These are phyloP conservation scores for Sclerotinia sclerotiorum DNA, from an alignment of 2,329 filamentous ascomycete species.

Conservation along the genomic window DNA sequence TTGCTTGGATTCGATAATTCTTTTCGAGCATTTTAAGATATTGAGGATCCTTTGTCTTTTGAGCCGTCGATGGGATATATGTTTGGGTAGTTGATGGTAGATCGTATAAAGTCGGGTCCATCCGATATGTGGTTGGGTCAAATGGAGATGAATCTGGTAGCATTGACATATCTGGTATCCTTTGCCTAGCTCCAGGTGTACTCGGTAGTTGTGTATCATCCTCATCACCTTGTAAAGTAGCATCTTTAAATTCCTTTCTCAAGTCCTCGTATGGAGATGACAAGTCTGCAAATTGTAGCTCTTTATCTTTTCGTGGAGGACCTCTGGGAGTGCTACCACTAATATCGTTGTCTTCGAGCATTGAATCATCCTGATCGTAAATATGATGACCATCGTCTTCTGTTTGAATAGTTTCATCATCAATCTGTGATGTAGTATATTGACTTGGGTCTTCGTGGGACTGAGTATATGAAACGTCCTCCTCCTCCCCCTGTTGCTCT, in stretches of 20 bases:
- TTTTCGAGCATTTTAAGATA: slow-evolving; percentile 93
- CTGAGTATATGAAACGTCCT: slow-evolving; percentile 45
- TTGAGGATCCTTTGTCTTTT: slow-evolving; percentile 65
- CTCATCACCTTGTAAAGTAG: slow-evolving; percentile 42
- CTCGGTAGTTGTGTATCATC: slow-evolving; percentile 43
- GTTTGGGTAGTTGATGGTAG: slow-evolving; percentile 40
- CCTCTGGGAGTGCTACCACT: slow-evolving; percentile 68
- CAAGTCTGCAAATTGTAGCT: slow-evolving; percentile 61
- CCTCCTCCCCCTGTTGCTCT: slow-evolving; percentile 72
- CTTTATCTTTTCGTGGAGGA: slow-evolving; percentile 48
- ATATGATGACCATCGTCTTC: slow-evolving; percentile 36
- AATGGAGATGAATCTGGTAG: slow-evolving; percentile 60
- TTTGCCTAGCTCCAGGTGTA: slow-evolving; percentile 44
- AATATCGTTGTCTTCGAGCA: slow-evolving; percentile 63
- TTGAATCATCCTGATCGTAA: slow-evolving; percentile 57
- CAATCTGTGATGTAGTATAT: slow-evolving; percentile 41
- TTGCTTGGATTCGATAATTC: slow-evolving; percentile 90
- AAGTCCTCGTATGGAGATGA: slow-evolving; percentile 76
- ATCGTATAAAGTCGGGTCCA: slow-evolving; percentile 42
- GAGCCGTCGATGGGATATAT: slow-evolving; percentile 15
- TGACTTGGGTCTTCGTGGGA: slow-evolving; percentile 39
- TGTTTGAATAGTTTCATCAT: slow-evolving; percentile 35
- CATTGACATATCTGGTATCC: slow-evolving; percentile 62
- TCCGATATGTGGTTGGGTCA: slow-evolving; percentile 48
- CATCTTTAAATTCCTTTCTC: slow-evolving; percentile 60